A percentile compares a stretch with the other conserved stretches of the same genome.
Conservation (phyloP, 164 flowering plant species). For the Aristolochia californica region DNA sequence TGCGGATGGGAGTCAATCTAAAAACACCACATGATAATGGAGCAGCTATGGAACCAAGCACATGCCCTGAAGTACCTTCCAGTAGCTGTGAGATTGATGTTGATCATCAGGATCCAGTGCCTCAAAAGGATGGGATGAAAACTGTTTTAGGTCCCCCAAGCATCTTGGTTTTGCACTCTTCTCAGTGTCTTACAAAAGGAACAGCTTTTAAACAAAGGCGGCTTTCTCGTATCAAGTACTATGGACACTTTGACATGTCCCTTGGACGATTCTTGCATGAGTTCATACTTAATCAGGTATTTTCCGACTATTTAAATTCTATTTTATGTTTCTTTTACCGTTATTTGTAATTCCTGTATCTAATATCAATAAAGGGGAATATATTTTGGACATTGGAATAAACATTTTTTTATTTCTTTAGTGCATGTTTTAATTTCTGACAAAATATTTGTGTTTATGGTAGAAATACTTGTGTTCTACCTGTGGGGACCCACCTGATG, state of each 20-base stretch:
- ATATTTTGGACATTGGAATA: too few relatives aligned
- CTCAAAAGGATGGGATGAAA: conserved; percentile 28
- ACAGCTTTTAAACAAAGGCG: conserved; percentile 60
- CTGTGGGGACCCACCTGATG: conserved; percentile 60
- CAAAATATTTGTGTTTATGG: conserved; percentile 5
- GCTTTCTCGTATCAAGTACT: conserved; percentile 80
- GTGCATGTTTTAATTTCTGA: not conserved
- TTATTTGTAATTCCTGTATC: not conserved
- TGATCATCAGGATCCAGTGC: conserved; percentile 15
- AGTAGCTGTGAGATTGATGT: conserved; percentile 11
- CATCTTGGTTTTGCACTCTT: conserved; percentile 73
- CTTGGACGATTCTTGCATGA: conserved; percentile 68
- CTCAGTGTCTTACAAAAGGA: conserved; percentile 46
- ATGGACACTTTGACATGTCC: conserved; percentile 75
- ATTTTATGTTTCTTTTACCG: too few relatives aligned
- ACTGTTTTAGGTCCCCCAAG: conserved; percentile 53
- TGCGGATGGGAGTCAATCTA: too few relatives aligned
- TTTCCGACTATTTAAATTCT: not conserved
- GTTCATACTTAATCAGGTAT: conserved; percentile 75
- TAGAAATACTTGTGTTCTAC: conserved; percentile 48
- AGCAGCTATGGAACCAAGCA: conserved; percentile 9
- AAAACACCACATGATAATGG: conserved; percentile 1
- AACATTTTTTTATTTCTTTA: not conserved
- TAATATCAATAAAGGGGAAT: not conserved
- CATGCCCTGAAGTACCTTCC: conserved; percentile 14